phyloP scores from a whole-genome alignment of 1,284 basidiomycete species.

The Waitea zeae region DNA sequence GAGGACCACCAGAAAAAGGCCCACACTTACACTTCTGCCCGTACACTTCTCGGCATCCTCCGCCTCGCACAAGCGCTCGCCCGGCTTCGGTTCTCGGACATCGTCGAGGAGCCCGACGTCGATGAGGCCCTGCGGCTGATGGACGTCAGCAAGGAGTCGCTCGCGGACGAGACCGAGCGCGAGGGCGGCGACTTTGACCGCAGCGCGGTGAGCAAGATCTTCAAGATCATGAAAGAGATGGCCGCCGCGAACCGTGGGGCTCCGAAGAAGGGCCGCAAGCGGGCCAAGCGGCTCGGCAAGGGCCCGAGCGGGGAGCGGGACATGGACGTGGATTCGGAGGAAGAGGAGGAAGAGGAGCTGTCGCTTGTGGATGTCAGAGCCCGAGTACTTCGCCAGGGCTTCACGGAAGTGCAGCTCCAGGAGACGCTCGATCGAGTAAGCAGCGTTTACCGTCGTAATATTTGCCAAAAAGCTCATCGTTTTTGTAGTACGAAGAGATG shows the following conservation, averaged over 20 bases:
- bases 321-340: constrained; percentile 40
- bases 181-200: constrained; percentile 47
- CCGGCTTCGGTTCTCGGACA: constrained; percentile 69
- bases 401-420: constrained; percentile 80
- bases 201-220: constrained; percentile 71
- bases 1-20: constrained; percentile 81
- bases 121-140: constrained; percentile 95
- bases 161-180: constrained; percentile 66
- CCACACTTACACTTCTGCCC: constrained; percentile 91
- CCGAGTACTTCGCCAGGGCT: constrained; percentile 72
- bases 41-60: constrained; percentile 88
- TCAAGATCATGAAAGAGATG: constrained; percentile 83
- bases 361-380: constrained; percentile 74
- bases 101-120: constrained; percentile 77
- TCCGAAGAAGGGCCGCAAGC: constrained; percentile 17
- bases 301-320: constrained; percentile 53
- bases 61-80: constrained; percentile 92
- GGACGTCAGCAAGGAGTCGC: constrained; percentile 87
- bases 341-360: constrained; percentile 40
- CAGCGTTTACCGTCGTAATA: constrained; percentile 6
- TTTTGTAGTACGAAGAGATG: constrained; percentile 62
- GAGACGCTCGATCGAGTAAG: constrained; percentile 66
- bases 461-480: constrained; percentile 5
- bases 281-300: constrained; percentile 31
- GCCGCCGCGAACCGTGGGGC: constrained; percentile 12